phyloP scores from a whole-genome alignment of 2,329 filamentous ascomycete genomes.

The Pseudocercospora macadamiae region DNA sequence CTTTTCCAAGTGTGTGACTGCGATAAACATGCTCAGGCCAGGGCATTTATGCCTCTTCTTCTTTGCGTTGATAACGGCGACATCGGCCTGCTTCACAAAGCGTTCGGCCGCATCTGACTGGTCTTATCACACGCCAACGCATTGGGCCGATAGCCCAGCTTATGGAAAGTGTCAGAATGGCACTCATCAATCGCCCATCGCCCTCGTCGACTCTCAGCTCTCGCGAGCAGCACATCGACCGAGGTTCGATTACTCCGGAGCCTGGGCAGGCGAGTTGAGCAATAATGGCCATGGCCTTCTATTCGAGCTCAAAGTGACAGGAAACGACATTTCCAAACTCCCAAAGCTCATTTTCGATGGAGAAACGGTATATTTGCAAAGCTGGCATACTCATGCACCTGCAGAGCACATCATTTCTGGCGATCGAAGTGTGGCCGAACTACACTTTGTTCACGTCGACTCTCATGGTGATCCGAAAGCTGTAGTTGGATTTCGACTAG shows the following conservation, averaged over 20 bases:
- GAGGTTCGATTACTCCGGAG: conserved; percentile 38
- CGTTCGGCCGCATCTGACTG: not conserved
- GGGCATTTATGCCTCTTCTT: too few relatives aligned
- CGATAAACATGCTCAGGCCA: too few relatives aligned
- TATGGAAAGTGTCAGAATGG: conserved; percentile 7
- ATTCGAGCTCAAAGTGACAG: conserved; percentile 44
- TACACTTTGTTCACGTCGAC: conserved; percentile 55
- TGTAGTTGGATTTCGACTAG: conserved; percentile 53
- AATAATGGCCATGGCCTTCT: conserved; percentile 57
- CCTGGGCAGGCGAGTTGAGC: conserved; percentile 45
- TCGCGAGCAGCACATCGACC: conserved; percentile 2
- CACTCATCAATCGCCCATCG: conserved; percentile 21
- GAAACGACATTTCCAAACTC: conserved; percentile 42
- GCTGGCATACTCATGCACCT: conserved; percentile 57
- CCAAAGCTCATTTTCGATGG: conserved; percentile 51
- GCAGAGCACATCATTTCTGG: conserved; percentile 54
- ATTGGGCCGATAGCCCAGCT: not conserved
- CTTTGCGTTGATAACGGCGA: too few relatives aligned
- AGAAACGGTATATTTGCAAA: conserved; percentile 51
- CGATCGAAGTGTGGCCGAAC: conserved; percentile 49
- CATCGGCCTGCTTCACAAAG: not conserved
- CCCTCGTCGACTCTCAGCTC: conserved; percentile 2
- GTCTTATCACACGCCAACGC: not conserved
- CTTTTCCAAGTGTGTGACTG: too few relatives aligned
- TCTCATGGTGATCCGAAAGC: conserved; percentile 46